Conservation (phyloP, 768 basidiomycete genomes). For the Lentinula guzmanii region DNA sequence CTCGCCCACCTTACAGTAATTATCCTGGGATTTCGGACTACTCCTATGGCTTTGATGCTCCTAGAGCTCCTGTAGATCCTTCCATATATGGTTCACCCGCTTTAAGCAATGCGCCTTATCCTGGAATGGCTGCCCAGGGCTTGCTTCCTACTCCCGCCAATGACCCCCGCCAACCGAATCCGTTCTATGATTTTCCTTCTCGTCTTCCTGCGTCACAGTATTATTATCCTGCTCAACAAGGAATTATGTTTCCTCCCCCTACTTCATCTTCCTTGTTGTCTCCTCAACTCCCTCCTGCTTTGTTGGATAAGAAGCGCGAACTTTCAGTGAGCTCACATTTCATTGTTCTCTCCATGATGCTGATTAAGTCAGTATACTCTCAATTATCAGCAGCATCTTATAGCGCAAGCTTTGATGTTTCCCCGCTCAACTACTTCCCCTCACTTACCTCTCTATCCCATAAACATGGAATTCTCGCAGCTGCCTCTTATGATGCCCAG, state of each 20-base stretch:
- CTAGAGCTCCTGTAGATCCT: slow-evolving; percentile 35
- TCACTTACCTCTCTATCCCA: slow-evolving; percentile 37
- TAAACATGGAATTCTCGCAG: slow-evolving; percentile 43
- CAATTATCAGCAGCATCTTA: slow-evolving; percentile 40
- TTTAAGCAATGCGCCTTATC: slow-evolving; percentile 42
- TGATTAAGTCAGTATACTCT: slow-evolving; percentile 31
- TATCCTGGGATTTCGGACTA: slow-evolving; percentile 61
- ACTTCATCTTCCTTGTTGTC: slow-evolving; percentile 46
- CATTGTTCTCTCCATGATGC: slow-evolving; percentile 3
- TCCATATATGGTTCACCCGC: slow-evolving; percentile 45
- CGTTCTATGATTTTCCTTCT: slow-evolving; percentile 56
- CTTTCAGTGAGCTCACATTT: slow-evolving; percentile 37
- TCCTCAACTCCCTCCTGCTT: slow-evolving; percentile 36
- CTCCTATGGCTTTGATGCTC: slow-evolving; percentile 46
- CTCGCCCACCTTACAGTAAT: slow-evolving; percentile 38
- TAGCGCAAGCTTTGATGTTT: slow-evolving; percentile 34
- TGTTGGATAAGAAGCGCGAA: slow-evolving; percentile 51
- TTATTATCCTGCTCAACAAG: slow-evolving; percentile 53
- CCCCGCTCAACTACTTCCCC: slow-evolving; percentile 36
- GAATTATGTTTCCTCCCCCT: slow-evolving; percentile 53
- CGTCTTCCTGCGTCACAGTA: slow-evolving; percentile 50
- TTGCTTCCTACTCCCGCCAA: slow-evolving; percentile 36
- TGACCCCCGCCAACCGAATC: slow-evolving; percentile 39
- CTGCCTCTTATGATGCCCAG: slow-evolving; percentile 38
- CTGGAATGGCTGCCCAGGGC: slow-evolving; percentile 33